Base-by-base conservation (phyloP, 2,329 filamentous ascomycete genomes). In the Pseudogymnoascus destructans region DNA sequence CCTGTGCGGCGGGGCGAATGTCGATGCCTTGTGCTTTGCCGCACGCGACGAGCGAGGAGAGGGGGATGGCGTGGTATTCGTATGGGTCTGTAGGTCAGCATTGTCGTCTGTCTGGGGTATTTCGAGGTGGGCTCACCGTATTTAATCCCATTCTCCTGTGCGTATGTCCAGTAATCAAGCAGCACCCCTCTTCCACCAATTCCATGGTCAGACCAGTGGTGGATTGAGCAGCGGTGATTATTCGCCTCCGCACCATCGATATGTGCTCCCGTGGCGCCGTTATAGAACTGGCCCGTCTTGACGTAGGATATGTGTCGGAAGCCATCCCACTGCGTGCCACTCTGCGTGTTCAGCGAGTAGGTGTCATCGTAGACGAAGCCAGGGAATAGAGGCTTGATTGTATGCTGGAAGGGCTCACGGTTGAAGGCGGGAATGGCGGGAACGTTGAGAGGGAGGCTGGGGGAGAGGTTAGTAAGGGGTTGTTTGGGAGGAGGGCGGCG, bases 311-410 rank as follows among this genome's bases (percentile, higher is more conserved):
- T 62, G 46, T 79, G 77, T 58, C 78, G 71, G 23, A 80, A 68
- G 0, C 78, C 78, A 63, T 81, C 79, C 78, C 78, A 82, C 66
- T 82, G 79, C 42, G 75, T 78, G 35, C 77, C 78, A 6, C 74
- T 74, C 67, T 82, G 80, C 0, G 79, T 77, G 67, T 83, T 83
- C 63, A 82, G 77, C 0, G 73, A 73, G 73, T 79, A 79, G 27
- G 76, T 70, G 67, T 85, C 81, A 65, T 85, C 82, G 65, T 85
- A 83, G 23, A 82, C 66, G n/a, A 62, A 1, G 2, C 62, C 63
- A 0, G 62, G 59, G 2, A 55, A 49, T 33, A 69, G 61, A 54
- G 59, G n/a, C 58, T 66, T 66, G 54, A 70, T 68, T 15, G 65
- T 63, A 33, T 73, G 71, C 17, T 66, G 23, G 63, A 70, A 69